Percentiles rank a stretch among this genome's conserved stretches.
Conservation (phyloP, 169 alveolate species). For the Plasmodium vinckei region DNA sequence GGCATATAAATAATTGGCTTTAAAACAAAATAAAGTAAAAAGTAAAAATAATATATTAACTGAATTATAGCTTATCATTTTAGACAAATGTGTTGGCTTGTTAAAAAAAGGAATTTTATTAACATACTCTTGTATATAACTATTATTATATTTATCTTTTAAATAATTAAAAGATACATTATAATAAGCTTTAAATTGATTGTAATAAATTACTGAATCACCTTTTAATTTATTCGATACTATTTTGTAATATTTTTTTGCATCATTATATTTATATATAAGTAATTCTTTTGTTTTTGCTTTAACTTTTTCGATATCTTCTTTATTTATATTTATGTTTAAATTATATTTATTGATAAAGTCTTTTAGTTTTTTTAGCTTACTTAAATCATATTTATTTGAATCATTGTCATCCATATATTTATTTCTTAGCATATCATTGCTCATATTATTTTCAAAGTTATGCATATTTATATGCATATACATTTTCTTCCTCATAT, state of each 20-base stretch:
- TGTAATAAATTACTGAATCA: neutral
- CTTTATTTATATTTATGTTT: slow-evolving; percentile 9
- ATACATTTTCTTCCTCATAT: slow-evolving; percentile 15
- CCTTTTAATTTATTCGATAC: slow-evolving; percentile 22
- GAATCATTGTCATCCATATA: slow-evolving; percentile 18
- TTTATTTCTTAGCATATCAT: slow-evolving; percentile 25
- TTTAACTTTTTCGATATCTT: slow-evolving; percentile 4
- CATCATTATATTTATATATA: slow-evolving; percentile 15
- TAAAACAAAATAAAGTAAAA: slow-evolving; percentile 53
- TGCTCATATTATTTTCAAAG: slow-evolving; percentile 28
- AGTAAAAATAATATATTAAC: slow-evolving; percentile 65
- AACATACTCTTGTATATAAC: neutral
- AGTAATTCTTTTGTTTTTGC: slow-evolving; percentile 20
- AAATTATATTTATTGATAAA: slow-evolving; percentile 18
- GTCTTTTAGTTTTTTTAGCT: slow-evolving; percentile 27
- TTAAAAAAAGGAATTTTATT: slow-evolving; percentile 19
- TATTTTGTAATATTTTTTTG: slow-evolving; percentile 23
- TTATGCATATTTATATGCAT: slow-evolving; percentile 38
- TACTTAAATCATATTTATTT: slow-evolving; percentile 18
- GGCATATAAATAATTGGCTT: slow-evolving; percentile 40
- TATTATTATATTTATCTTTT: neutral
- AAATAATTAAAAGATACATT: slow-evolving; percentile 1
- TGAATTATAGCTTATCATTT: slow-evolving; percentile 55
- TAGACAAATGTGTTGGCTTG: slow-evolving; percentile 27
- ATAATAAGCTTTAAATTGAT: slow-evolving; percentile 21